Evolutionary conservation across 108 stramenopile genomes (phyloP).

Genomic region (Nannochloropsis granulata): DNA sequence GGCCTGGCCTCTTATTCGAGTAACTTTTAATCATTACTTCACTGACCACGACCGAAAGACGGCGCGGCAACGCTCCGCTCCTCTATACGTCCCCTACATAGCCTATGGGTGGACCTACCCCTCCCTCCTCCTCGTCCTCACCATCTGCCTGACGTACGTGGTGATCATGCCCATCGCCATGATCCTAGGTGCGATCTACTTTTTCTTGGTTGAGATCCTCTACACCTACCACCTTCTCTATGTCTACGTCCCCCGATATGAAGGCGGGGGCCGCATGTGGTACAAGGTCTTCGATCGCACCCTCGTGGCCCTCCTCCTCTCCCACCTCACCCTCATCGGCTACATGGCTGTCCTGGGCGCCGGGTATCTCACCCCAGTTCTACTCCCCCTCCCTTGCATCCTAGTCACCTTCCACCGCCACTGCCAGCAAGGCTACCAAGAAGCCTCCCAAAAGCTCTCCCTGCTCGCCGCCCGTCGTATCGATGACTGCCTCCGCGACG

Average conservation of each 20-base stretch:
- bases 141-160: conserved; percentile 1
- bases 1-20: background rate
- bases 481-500: background rate
- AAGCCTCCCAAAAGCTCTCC: background rate
- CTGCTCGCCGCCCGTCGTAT: background rate
- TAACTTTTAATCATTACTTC: background rate
- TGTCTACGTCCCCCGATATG: conserved; percentile 6
- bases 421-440: background rate
- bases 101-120: conserved; percentile 18
- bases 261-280: conserved; percentile 14
- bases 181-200: background rate
- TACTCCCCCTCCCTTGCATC: background rate
- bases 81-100: background rate
- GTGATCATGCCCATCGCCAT: conserved; percentile 3
- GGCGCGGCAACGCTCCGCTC: background rate
- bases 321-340: background rate
- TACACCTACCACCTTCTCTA: conserved; percentile 18
- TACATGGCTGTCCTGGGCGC: conserved; percentile 3
- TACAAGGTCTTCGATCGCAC: conserved; percentile 6
- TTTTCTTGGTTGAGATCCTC: background rate
- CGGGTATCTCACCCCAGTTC: background rate
- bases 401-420: background rate
- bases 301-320: background rate
- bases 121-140: conserved; percentile 4
- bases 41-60: background rate